Conservation (phyloP, 805 yeast species). For the Pichia pseudocactophila region DNA sequence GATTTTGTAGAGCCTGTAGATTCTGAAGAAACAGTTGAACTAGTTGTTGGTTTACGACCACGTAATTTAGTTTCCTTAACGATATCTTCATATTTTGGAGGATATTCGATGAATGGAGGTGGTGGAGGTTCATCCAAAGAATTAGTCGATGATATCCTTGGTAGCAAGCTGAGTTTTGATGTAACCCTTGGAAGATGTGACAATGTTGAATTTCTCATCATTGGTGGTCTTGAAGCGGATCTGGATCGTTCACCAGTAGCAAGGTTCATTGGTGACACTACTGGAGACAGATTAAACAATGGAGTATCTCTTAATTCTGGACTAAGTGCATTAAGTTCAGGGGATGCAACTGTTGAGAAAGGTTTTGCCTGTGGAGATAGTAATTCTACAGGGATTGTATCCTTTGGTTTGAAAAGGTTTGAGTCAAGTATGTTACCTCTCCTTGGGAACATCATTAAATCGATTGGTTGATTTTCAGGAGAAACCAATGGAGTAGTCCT, state of each 20-base stretch:
- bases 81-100: conserved; percentile 25
- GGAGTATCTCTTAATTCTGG: conserved; percentile 21
- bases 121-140: conserved; percentile 35
- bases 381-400: conserved; percentile 33
- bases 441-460: conserved; percentile 22
- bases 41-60: conserved; percentile 5
- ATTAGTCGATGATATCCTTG: conserved; percentile 14
- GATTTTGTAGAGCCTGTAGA: conserved; percentile 17
- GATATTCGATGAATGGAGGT: conserved; percentile 23
- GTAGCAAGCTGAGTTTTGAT: not conserved
- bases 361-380: conserved; percentile 63
- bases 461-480: conserved; percentile 12
- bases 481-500: no score
- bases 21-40: conserved; percentile 1
- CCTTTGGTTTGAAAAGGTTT: conserved; percentile 47
- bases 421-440: conserved; percentile 28
- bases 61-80: conserved; percentile 4
- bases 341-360: conserved; percentile 35
- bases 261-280: conserved; percentile 10
- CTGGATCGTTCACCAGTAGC: conserved; percentile 42
- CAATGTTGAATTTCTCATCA: not conserved
- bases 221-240: conserved; percentile 32
- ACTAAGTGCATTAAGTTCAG: conserved; percentile 23
- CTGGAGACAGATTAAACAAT: conserved; percentile 11
- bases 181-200: conserved; percentile 1